Conservation (phyloP, 495 filamentous ascomycete species). For the Hapsidospora chrysogenum region DNA sequence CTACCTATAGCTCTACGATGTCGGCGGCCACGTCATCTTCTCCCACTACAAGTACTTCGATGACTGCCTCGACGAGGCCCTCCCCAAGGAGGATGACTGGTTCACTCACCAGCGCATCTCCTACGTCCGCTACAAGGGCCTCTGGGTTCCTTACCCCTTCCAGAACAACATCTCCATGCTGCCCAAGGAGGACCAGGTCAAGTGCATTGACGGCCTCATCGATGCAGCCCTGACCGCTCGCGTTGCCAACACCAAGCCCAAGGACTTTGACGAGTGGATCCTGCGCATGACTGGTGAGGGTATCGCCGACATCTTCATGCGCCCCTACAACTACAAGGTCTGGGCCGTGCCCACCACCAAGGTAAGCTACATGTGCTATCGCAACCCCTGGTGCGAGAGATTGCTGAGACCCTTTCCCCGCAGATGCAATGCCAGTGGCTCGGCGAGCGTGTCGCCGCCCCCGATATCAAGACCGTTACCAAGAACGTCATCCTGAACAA, state of each 20-base stretch:
- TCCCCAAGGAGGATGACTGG: conserved; percentile 89
- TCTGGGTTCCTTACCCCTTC: conserved; percentile 98
- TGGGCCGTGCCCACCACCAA: conserved; percentile 98
- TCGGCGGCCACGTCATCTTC: conserved; percentile 98
- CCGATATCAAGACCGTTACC: conserved; percentile 88
- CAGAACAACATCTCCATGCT: conserved; percentile 99
- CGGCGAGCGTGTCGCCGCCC: conserved; percentile 94
- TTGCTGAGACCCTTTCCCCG: background rate
- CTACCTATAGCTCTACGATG: conserved; percentile 73
- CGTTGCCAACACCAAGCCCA: conserved; percentile 76
- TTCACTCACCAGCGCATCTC: conserved; percentile 96
- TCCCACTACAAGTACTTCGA: conserved; percentile 99
- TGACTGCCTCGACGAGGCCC: conserved; percentile 91
- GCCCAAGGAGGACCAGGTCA: conserved; percentile 91
- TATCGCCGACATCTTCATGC: conserved; percentile 93
- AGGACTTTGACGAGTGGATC: conserved; percentile 98
- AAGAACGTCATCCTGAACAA: conserved; percentile 93
- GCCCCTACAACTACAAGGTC: conserved; percentile 99
- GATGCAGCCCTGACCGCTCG: conserved; percentile 80
- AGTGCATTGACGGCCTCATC: conserved; percentile 92
- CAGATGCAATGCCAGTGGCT: conserved; percentile 99
- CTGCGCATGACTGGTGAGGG: conserved; percentile 79
- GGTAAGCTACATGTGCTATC: conserved; percentile 34
- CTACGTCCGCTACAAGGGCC: conserved; percentile 88
- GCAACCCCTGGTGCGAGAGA: background rate